These are phyloP conservation scores for Hymenoscyphus albidus DNA, from an alignment of 2,329 filamentous ascomycete genomes.

Conservation along the genomic window DNA sequence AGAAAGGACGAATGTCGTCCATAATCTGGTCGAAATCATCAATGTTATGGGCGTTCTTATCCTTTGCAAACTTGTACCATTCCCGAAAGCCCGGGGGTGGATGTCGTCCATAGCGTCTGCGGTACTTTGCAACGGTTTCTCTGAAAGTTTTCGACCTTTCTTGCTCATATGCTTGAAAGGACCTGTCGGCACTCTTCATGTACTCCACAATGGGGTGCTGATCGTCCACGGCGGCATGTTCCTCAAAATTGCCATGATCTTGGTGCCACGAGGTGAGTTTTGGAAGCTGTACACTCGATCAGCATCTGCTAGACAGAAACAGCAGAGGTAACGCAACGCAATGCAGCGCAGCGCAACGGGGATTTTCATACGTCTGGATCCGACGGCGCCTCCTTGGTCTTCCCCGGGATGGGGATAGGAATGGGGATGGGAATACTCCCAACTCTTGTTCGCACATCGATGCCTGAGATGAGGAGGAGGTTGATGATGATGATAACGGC, in stretches of 20 bases:
- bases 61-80: conserved; percentile 53
- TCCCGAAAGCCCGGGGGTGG: conserved; percentile 61
- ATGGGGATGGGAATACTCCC: conserved; percentile 24
- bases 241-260: conserved; percentile 27
- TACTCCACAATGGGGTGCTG: conserved; percentile 32
- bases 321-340: neutral
- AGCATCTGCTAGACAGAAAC: neutral
- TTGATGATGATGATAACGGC: conserved; percentile 29
- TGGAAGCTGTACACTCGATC: conserved; percentile 23
- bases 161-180: conserved; percentile 31
- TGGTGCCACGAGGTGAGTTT: conserved; percentile 26
- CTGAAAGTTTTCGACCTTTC: conserved; percentile 45
- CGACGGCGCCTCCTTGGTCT: conserved; percentile 13
- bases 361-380: conserved; percentile 22
- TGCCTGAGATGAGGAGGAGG: conserved; percentile 26
- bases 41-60: conserved; percentile 52
- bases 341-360: neutral
- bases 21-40: conserved; percentile 64
- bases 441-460: conserved; percentile 28
- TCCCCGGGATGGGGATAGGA: conserved; percentile 16
- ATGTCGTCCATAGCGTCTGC: conserved; percentile 53
- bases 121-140: conserved; percentile 53
- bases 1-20: conserved; percentile 58
- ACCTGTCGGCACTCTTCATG: conserved; percentile 34
- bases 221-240: conserved; percentile 27